Evolutionary conservation across 31 red algal genomes (phyloP), one percentile per base, ranked within the genome.

Genomic region (Odonthalia washingtoniensis): DNA sequence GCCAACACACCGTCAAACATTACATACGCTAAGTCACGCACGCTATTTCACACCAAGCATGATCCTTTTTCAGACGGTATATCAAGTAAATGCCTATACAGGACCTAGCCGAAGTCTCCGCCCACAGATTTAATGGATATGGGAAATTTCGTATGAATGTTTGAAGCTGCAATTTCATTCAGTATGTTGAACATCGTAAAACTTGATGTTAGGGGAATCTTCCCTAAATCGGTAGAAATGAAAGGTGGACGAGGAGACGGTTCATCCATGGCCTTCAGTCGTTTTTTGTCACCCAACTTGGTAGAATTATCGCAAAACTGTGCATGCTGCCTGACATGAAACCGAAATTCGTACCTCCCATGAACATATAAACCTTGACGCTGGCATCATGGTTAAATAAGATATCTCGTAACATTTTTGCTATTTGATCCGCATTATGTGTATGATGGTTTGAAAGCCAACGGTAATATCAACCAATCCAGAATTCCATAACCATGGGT

Each of bases 311-410:
- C 18, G 17, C 63, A 76, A 40, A 89, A 49, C 76, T 74, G 64
- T 1, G n/a, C 32, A 30, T 42, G 32, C 76, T 77, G 43, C 88
- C 88, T 28, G 88, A 40, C 88, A 84, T 91, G 38, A 77, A 84
- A 3, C 90, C 88, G 77, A 75, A 92, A 46, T 98, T 98, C 18
- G 88, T 98, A 18, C 96, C 96, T 12, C 96, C 96, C 83, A 89
- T 87, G 74, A 89, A 93, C 96, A 98, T 98, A 77, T 98, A 98
- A 52, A 95, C 78, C 65, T 98, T 98, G 74, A 95, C 77, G 41
- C 81, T 91, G 49, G 80, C 83, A 65, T 83, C 88, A 40, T 65
- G 73, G 36, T 69, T 65, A 27, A 86, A 86, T 28, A 92, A 63
- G 57, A 93, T 87, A 31, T 53, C 57, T 24, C 73, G 37, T 30